Conservation (phyloP, 495 filamentous ascomycete genomes). For the Hypoxylon trugodes region DNA sequence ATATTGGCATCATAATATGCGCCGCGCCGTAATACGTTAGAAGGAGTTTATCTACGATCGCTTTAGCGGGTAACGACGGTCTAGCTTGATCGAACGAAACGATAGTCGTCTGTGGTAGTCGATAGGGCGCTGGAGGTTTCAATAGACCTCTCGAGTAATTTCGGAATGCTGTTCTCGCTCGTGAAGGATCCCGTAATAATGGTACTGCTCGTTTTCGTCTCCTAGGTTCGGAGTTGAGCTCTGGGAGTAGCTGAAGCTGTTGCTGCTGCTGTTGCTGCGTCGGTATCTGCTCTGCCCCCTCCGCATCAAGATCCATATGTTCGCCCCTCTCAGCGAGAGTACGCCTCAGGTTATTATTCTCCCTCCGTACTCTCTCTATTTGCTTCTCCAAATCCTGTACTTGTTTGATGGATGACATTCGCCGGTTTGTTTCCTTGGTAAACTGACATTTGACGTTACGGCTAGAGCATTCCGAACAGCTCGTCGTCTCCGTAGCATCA, state of each 20-base stretch:
- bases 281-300: constrained; percentile 62
- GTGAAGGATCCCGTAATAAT: constrained; percentile 69
- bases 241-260: constrained; percentile 73
- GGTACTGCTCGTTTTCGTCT: constrained; percentile 66
- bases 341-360: constrained; percentile 75
- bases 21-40: constrained; percentile 76
- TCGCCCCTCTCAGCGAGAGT: constrained; percentile 60
- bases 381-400: constrained; percentile 97
- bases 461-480: constrained; percentile 95
- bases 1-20: constrained; percentile 81
- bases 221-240: constrained; percentile 70
- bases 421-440: constrained; percentile 97
- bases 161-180: constrained; percentile 75
- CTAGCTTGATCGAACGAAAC: constrained; percentile 60
- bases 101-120: constrained; percentile 61
- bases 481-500: constrained; percentile 93
- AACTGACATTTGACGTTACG: constrained; percentile 97
- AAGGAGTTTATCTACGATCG: constrained; percentile 77
- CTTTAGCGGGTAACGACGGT: constrained; percentile 74
- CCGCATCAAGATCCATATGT: constrained; percentile 70
- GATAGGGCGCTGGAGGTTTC: constrained; percentile 79
- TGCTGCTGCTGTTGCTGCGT: too few species aligned
- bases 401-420: constrained; percentile 99
- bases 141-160: constrained; percentile 80
- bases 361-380: constrained; percentile 74